A percentile compares a stretch with the other conserved stretches of the same genome.
These are phyloP conservation scores for Lactifluus echinatus DNA, from an alignment of 768 basidiomycete genomes.

Conservation along the genomic window DNA sequence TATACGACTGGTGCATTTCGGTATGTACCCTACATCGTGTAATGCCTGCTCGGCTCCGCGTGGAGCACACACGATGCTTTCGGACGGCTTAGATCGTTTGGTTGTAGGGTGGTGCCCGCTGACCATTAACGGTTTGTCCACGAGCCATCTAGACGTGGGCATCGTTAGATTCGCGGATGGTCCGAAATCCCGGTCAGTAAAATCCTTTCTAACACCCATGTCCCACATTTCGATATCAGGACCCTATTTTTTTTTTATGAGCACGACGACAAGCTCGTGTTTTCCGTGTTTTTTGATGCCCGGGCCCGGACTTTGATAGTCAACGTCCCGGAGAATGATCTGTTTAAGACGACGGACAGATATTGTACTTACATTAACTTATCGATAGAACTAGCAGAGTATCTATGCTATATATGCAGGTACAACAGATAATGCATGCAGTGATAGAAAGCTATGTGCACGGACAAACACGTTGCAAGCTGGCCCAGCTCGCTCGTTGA, in stretches of 20 bases:
- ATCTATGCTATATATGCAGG: background rate
- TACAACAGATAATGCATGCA: background rate
- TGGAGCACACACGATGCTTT: background rate
- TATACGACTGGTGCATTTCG: background rate
- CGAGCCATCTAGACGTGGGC: background rate
- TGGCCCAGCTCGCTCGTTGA: background rate
- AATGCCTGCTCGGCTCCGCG: constrained; percentile 3
- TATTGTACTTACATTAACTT: background rate
- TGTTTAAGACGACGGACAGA: background rate
- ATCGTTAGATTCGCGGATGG: background rate
- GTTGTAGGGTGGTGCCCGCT: background rate
- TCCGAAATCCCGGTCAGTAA: background rate
- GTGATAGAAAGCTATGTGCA: too few relatives aligned
- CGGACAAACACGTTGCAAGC: background rate
- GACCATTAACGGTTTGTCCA: background rate
- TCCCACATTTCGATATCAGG: background rate
- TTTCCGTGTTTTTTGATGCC: background rate
- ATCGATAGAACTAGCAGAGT: too few relatives aligned
- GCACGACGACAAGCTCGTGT: background rate
- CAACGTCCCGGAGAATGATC: background rate
- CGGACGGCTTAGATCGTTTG: background rate
- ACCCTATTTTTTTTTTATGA: background rate
- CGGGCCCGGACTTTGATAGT: background rate
- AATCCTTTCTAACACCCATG: background rate
- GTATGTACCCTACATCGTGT: constrained; percentile 5